phyloP scores from a whole-genome alignment of 768 basidiomycete species.

The Clavulina sp. region DNA sequence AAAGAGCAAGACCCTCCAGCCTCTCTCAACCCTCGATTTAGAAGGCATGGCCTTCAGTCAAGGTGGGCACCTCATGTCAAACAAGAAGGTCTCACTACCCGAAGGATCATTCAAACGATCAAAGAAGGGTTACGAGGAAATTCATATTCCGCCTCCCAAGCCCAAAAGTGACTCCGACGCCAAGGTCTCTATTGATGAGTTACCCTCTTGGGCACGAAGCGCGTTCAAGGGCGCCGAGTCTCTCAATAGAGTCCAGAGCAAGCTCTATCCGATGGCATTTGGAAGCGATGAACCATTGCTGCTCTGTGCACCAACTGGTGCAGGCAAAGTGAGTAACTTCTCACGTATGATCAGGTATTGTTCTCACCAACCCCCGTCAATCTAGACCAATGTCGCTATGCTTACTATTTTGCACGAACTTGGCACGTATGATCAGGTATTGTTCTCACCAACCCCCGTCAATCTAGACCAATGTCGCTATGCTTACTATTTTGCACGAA shows the following conservation, averaged over 20 bases:
- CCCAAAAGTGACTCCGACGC: conserved; percentile 49
- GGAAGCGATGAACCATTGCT: conserved; percentile 80
- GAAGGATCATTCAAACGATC: conserved; percentile 95
- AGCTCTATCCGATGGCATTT: conserved; percentile 82
- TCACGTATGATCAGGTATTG: not conserved
- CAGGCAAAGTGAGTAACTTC: conserved; percentile 62
- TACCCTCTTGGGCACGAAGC: conserved; percentile 75
- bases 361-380: not conserved
- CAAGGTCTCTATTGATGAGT: conserved; percentile 45
- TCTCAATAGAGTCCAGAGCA: conserved; percentile 86
- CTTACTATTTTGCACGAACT: conserved; percentile 86
- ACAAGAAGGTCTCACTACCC: conserved; percentile 95
- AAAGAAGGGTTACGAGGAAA: conserved; percentile 94
- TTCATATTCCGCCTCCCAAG: conserved; percentile 90
- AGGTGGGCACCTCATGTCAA: conserved; percentile 93
- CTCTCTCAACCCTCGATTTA: conserved; percentile 71
- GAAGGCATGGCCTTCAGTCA: conserved; percentile 93
- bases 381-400: conserved; percentile 89
- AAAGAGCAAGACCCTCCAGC: conserved; percentile 51
- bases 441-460: not conserved
- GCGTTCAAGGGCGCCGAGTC: conserved; percentile 62
- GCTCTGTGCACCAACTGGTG: conserved; percentile 95
- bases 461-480: conserved; percentile 79
- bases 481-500: conserved; percentile 86
- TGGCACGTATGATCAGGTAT: conserved; percentile 23